Conservation (phyloP, 2,329 filamentous ascomycete species). For the Fusarium sp. region DNA sequence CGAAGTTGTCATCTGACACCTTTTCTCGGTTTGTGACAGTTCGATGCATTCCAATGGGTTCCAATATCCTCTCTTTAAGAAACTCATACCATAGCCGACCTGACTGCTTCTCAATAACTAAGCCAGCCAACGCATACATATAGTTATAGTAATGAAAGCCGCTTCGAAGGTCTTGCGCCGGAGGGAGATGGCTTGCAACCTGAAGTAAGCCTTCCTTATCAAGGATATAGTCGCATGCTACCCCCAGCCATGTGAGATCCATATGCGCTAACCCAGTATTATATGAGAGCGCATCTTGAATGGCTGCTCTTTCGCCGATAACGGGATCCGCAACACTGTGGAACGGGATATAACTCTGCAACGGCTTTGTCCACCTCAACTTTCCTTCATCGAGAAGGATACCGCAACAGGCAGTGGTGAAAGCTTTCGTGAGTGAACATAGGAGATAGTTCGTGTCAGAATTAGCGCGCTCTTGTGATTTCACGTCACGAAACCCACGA, state of each 20-base stretch:
- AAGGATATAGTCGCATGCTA: not conserved
- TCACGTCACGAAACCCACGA: accelerated
- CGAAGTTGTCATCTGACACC: accelerated
- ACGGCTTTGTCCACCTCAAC: not conserved
- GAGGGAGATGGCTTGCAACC: not conserved
- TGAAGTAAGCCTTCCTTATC: not conserved
- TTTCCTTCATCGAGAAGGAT: not conserved
- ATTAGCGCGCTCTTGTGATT: not conserved
- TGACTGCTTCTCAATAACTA: not conserved
- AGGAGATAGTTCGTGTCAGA: accelerated
- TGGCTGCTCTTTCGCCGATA: not conserved
- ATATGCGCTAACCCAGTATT: not conserved
- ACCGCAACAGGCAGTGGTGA: not conserved
- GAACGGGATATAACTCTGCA: not conserved
- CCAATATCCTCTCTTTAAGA: not conserved
- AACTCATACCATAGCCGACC: not conserved
- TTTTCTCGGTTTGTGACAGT: not conserved
- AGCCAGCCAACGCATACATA: not conserved
- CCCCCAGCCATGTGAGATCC: not conserved
- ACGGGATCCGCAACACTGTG: not conserved
- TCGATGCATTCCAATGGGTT: accelerated
- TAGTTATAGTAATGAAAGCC: not conserved
- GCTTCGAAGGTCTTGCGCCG: not conserved
- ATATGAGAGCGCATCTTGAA: not conserved
- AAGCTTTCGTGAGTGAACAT: not conserved